These are phyloP conservation scores for Rickenella mellea DNA, from an alignment of 768 basidiomycete species.

Conservation along the genomic window DNA sequence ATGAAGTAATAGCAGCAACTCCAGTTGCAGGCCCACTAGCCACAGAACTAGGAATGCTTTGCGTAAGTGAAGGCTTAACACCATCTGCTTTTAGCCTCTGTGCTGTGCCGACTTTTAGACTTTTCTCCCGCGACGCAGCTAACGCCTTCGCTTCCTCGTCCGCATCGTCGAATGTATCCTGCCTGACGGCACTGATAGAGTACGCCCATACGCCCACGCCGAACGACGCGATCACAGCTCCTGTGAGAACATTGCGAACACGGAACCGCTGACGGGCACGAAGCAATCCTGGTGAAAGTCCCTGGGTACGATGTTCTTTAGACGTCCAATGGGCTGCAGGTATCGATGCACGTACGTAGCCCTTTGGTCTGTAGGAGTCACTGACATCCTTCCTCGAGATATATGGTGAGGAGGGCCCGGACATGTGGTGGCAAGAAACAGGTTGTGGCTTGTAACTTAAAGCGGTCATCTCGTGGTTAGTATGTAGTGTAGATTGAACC, in stretches of 20 bases:
- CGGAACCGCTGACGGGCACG: constrained; percentile 85
- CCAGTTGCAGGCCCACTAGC: background rate
- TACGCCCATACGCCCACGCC: constrained; percentile 82
- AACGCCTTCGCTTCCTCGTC: constrained; percentile 67
- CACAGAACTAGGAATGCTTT: constrained; percentile 5
- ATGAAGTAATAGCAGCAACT: constrained; percentile 1
- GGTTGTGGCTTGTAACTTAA: background rate
- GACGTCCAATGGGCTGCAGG: background rate
- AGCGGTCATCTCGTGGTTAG: background rate
- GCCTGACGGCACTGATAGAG: constrained; percentile 88
- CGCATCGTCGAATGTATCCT: constrained; percentile 84
- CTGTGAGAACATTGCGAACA: constrained; percentile 70
- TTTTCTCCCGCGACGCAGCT: constrained; percentile 21
- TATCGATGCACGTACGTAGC: constrained; percentile 20
- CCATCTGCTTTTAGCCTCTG: too few relatives aligned
- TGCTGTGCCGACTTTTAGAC: too few relatives aligned
- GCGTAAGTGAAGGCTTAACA: constrained; percentile 5
- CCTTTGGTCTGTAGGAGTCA: constrained; percentile 28
- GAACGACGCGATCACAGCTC: constrained; percentile 61
- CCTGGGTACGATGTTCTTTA: constrained; percentile 29
- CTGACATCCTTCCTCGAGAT: constrained; percentile 21
- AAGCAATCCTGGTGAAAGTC: constrained; percentile 79
- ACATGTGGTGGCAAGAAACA: background rate
- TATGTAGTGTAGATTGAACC: background rate
- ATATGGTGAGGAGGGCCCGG: constrained; percentile 19